Percentiles rank a stretch among this genome's conserved stretches.
phyloP scores from a whole-genome alignment of 192 early-diverging fungal species.

The Coemansia sp. region DNA sequence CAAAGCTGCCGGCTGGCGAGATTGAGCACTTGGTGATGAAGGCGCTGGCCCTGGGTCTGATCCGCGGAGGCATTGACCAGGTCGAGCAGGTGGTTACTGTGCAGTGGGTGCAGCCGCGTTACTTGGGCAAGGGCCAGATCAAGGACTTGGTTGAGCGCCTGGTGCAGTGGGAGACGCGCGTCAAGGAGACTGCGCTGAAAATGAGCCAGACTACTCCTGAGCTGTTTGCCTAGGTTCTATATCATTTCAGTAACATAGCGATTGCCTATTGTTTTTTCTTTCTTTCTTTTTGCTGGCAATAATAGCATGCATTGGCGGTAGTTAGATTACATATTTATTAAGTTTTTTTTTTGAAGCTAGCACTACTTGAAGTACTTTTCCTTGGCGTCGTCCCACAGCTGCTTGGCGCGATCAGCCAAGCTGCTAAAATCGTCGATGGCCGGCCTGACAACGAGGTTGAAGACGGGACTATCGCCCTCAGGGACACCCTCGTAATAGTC shows the following conservation, averaged over 20 bases:
- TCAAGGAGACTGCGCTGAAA: constrained; percentile 59
- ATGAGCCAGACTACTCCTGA: constrained; percentile 49
- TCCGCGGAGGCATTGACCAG: constrained; percentile 95
- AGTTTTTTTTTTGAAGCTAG: not conserved
- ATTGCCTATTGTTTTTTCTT: not conserved
- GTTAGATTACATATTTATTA: constrained; percentile 12
- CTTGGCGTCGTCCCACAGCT: constrained; percentile 57
- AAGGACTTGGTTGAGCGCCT: constrained; percentile 79
- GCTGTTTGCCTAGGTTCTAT: constrained; percentile 27
- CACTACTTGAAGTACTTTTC: constrained; percentile 31
- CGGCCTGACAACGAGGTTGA: constrained; percentile 94
- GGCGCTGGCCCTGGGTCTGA: constrained; percentile 89
- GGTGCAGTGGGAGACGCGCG: constrained; percentile 83
- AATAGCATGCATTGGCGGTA: not conserved
- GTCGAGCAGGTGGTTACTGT: constrained; percentile 87
- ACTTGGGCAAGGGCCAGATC: constrained; percentile 90
- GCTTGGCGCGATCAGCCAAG: constrained; percentile 66
- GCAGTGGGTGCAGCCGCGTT: constrained; percentile 98
- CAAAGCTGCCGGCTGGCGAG: constrained; percentile 56
- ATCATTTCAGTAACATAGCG: too few relatives aligned
- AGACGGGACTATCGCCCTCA: constrained; percentile 77
- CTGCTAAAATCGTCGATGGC: constrained; percentile 80
- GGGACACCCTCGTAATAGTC: constrained; percentile 90
- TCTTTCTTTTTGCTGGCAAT: not conserved
- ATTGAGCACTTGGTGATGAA: constrained; percentile 99